A percentile compares a stretch with the other conserved stretches of the same genome.
phyloP scores from a whole-genome alignment of 1,139 yeast species.

The Kodamaea alishanica region DNA sequence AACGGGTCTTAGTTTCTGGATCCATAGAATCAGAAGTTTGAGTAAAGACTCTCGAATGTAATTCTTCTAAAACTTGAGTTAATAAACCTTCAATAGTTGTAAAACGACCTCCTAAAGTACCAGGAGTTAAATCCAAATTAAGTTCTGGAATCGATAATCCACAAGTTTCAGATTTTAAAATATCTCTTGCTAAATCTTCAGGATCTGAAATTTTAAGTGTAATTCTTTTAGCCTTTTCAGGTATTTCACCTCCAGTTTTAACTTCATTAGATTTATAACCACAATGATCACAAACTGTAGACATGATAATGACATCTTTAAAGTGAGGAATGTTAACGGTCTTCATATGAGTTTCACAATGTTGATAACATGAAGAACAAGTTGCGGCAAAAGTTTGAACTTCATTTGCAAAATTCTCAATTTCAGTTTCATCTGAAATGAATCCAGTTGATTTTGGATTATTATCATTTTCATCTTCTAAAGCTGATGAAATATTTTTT shows the following conservation, averaged over 20 bases:
- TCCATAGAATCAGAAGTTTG: slow-evolving; percentile 94
- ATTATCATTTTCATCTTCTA: slow-evolving; percentile 18
- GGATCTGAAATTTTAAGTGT: slow-evolving; percentile 79
- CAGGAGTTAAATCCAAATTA: slow-evolving; percentile 86
- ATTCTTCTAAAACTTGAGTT: slow-evolving; percentile 84
- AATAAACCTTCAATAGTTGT: slow-evolving; percentile 94
- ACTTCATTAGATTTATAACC: slow-evolving; percentile 98
- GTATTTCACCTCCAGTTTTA: slow-evolving; percentile 96
- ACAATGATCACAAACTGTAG: slow-evolving; percentile 87
- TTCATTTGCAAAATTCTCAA: slow-evolving; percentile 80
- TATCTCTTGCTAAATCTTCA: slow-evolving; percentile 92
- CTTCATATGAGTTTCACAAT: slow-evolving; percentile 94
- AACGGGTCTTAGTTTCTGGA: slow-evolving; percentile 64
- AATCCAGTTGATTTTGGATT: slow-evolving; percentile 51
- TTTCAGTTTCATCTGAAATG: slow-evolving; percentile 67
- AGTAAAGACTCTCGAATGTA: slow-evolving; percentile 78
- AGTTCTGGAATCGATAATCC: slow-evolving; percentile 83
- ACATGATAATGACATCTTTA: slow-evolving; percentile 95
- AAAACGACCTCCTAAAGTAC: slow-evolving; percentile 96
- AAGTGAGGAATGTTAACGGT: slow-evolving; percentile 95
- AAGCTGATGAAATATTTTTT: slow-evolving; percentile 26
- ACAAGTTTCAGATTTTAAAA: slow-evolving; percentile 92
- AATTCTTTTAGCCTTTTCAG: slow-evolving; percentile 75
- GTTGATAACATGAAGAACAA: slow-evolving; percentile 81
- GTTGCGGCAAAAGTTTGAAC: slow-evolving; percentile 91